These are phyloP conservation scores for Aspergillus coremiiformis DNA, from an alignment of 495 filamentous ascomycete genomes.

Conservation along the genomic window DNA sequence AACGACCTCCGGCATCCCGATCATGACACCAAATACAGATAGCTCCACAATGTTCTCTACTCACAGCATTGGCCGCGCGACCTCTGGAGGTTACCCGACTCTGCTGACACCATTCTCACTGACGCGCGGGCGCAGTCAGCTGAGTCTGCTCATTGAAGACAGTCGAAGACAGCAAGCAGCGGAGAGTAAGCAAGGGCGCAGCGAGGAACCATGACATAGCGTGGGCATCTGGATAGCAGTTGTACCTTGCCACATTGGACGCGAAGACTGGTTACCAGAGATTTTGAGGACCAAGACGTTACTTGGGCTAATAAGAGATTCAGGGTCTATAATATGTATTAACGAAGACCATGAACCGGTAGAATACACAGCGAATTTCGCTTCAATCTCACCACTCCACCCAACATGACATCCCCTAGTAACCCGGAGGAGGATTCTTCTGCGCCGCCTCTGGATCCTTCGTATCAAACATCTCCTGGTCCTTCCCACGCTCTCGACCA, in stretches of 20 bases:
- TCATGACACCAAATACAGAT: conserved; percentile 1
- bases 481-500: conserved; percentile 3
- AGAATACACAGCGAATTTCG: background rate
- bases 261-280: background rate
- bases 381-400: background rate
- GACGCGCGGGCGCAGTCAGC: conserved; percentile 10
- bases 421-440: background rate
- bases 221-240: background rate
- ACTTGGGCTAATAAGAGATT: background rate
- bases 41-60: background rate
- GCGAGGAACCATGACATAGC: background rate
- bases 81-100: background rate
- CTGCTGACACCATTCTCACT: conserved; percentile 3
- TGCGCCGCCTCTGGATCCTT: background rate
- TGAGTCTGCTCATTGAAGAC: conserved; percentile 17
- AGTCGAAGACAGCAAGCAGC: conserved; percentile 4
- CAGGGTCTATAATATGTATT: background rate
- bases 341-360: background rate
- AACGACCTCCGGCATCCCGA: conserved; percentile 2
- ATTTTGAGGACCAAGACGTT: background rate
- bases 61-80: background rate
- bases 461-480: background rate
- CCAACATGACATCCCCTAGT: background rate
- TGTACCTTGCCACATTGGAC: background rate
- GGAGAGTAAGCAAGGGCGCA: background rate